Evolutionary conservation across 2,329 filamentous ascomycete genomes (phyloP), one percentile per base, ranked within the genome.

Genomic region (Aspergillus transmontanensis): DNA sequence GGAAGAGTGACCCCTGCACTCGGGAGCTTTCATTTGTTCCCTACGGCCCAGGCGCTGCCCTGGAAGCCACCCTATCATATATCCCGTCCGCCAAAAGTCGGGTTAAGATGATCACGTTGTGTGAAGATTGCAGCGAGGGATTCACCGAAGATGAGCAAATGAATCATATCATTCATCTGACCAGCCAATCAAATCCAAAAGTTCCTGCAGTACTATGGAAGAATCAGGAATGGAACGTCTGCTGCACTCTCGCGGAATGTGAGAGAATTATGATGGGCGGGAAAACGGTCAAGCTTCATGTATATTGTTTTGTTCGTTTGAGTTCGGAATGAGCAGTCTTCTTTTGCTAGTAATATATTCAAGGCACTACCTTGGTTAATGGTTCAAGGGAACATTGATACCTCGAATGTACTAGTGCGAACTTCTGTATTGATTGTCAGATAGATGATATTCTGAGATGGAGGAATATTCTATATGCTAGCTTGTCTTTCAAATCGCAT

Each of bases 271-370:
- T 57, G 39, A 41, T 43, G 12, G 55, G 26, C 11, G 14, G 43
- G 39, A 41, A 41, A 57, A 57, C 26, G 10, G 36, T 57, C 30
- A 28, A 57, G 39, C 39, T 57, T 43, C 26, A 57, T 57, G 30
- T 57, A 41, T 57, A 39, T 41, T 57, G 39, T 57, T 57, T 57
- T 57, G 26, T 36, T 28, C 30, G 23, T 57, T 45, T 57, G 26
- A 45, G 19, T 45, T n/a, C 19, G n/a, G 19, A 45, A 45, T 45
- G 19, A 45, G 1, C 34, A 6, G 34, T 39, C 14, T 39, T 39
- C 34, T 39, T 39, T 14, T 39, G 14, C 41, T 45, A 21, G 19
- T n/a, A 45, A 45, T 45, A n/a, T 45, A 45, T 45, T 21, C 7
- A 45, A 45, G 3, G 19, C 19, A 45, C 11, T 45, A 45, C 19